Evolutionary conservation across 2,329 filamentous ascomycete genomes (phyloP).

Genomic region (Celoporthe dispersa): DNA sequence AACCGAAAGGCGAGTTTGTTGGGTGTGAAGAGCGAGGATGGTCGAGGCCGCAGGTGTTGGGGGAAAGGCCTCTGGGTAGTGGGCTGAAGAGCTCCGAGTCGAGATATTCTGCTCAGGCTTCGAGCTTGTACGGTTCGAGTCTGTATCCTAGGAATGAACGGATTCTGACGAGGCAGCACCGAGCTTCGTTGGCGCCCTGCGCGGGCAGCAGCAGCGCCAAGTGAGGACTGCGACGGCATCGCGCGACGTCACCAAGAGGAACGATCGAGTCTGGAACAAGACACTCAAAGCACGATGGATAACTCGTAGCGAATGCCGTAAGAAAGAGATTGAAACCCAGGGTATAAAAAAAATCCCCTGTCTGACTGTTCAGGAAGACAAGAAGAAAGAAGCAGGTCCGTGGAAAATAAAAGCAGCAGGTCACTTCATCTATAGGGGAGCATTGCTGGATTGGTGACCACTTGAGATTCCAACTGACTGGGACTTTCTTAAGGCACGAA

Average conservation of each 20-base stretch:
- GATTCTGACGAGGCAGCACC: constrained; percentile 7
- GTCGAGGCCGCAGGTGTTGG: constrained; percentile 21
- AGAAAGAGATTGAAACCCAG: background rate
- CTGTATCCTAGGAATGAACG: constrained; percentile 9
- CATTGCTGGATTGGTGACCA: background rate
- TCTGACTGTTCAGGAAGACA: background rate
- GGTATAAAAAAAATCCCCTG: background rate
- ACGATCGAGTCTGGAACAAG: background rate
- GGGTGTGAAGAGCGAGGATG: constrained; percentile 30
- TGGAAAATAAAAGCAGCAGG: background rate
- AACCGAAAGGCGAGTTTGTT: constrained; percentile 40
- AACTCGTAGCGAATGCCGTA: background rate
- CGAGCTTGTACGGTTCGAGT: constrained; percentile 19
- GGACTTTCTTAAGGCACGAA: background rate
- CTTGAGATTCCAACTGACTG: background rate
- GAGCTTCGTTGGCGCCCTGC: constrained; percentile 24
- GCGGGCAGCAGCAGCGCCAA: constrained; percentile 24
- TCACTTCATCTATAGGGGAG: background rate
- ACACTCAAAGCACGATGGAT: background rate
- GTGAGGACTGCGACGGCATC: constrained; percentile 29
- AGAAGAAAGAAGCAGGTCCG: background rate
- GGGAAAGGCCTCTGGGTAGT: constrained; percentile 16
- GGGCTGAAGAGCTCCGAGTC: constrained; percentile 11
- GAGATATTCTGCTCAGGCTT: constrained; percentile 16
- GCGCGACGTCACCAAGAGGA: constrained; percentile 12